Percentiles rank a stretch among this genome's conserved stretches.
Conservation (phyloP, 2,329 filamentous ascomycete species). For the Colletotrichum lentis region DNA sequence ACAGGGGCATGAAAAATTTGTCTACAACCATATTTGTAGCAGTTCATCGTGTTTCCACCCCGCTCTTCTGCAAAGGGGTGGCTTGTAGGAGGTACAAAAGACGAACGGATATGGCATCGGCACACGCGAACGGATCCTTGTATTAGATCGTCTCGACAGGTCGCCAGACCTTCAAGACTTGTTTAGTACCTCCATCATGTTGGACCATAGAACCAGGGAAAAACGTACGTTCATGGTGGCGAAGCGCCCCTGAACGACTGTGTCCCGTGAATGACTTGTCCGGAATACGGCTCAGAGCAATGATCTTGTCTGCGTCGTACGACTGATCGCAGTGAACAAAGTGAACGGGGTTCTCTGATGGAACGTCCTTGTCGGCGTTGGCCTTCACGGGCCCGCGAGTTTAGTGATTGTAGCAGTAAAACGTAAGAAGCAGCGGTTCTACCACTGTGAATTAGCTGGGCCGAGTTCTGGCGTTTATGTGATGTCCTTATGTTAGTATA, state of each 20-base stretch:
- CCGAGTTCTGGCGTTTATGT: background rate
- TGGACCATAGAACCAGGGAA: background rate
- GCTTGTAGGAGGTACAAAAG: too few relatives aligned
- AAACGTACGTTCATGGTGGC: constrained; percentile 39
- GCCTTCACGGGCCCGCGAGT: constrained; percentile 49
- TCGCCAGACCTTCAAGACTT: constrained; percentile 49
- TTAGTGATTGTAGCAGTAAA: constrained; percentile 1
- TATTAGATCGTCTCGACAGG: constrained; percentile 57
- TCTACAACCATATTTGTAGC: too few relatives aligned
- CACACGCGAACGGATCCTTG: constrained; percentile 53
- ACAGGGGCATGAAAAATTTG: too few relatives aligned
- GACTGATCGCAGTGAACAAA: constrained; percentile 65
- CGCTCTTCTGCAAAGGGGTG: too few relatives aligned
- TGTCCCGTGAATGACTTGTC: constrained; percentile 1
- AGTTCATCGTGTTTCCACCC: too few relatives aligned
- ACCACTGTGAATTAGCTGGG: background rate
- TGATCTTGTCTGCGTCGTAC: constrained; percentile 51
- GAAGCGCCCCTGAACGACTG: background rate
- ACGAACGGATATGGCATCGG: constrained; percentile 45
- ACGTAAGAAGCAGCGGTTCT: constrained; percentile 42
- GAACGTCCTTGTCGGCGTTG: constrained; percentile 69
- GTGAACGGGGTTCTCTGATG: constrained; percentile 54
- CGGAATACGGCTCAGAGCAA: constrained; percentile 2
- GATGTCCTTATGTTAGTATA: background rate
- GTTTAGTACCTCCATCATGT: background rate